A percentile compares a stretch with the other conserved stretches of the same genome.
These are phyloP conservation scores for Glaciozyma antarctica DNA, from an alignment of 768 basidiomycete species.

Conservation along the genomic window DNA sequence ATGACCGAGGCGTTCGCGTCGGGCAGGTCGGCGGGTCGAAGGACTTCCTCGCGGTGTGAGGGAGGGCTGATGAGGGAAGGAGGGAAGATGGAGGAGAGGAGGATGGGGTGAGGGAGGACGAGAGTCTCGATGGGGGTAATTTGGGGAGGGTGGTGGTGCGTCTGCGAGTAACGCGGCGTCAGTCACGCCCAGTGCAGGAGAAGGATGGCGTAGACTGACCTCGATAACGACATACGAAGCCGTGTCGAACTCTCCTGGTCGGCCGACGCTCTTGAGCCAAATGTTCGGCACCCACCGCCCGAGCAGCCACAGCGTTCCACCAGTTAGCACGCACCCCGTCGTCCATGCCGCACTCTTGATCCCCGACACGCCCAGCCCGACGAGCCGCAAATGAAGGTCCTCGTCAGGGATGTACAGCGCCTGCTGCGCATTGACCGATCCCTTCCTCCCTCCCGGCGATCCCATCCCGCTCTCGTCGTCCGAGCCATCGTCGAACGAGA, in stretches of 20 bases:
- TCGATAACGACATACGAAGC: constrained; percentile 69
- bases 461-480: constrained; percentile 6
- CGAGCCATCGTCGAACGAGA: constrained; percentile 41
- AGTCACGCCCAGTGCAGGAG: too few relatives aligned
- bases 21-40: constrained; percentile 5
- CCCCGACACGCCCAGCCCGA: constrained; percentile 64
- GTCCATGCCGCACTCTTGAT: constrained; percentile 65
- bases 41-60: constrained; percentile 33
- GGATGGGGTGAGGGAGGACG: constrained; percentile 59
- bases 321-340: constrained; percentile 53
- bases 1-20: not conserved
- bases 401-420: constrained; percentile 79
- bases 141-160: constrained; percentile 69
- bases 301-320: constrained; percentile 65
- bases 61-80: constrained; percentile 32
- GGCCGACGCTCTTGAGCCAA: constrained; percentile 81
- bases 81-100: constrained; percentile 70
- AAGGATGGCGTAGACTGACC: constrained; percentile 46
- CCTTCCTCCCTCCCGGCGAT: not conserved
- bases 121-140: constrained; percentile 57
- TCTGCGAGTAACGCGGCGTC: constrained; percentile 49
- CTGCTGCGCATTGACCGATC: constrained; percentile 50
- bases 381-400: constrained; percentile 73
- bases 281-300: constrained; percentile 89
- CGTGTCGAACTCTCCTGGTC: constrained; percentile 69